Evolutionary conservation across 176 grass and related monocot species (phyloP).

Genomic region (Rhynchospora pubera): DNA sequence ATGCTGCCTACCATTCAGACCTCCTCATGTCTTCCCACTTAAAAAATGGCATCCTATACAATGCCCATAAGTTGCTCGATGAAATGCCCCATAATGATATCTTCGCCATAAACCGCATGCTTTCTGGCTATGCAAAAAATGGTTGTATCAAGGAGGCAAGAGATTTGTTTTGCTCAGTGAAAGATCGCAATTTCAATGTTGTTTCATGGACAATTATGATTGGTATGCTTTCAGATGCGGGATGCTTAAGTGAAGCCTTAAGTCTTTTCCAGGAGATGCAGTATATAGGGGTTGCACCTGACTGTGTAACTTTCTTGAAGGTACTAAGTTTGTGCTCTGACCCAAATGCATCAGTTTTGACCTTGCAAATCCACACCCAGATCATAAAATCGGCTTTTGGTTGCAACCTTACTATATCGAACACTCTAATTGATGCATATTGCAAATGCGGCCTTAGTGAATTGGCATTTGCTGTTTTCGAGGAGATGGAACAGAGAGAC

Average conservation of each 20-base stretch:
- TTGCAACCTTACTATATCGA: conserved; percentile 31
- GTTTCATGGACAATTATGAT: conserved; percentile 84
- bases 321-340: conserved; percentile 36
- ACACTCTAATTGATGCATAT: conserved; percentile 74
- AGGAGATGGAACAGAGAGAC: conserved; percentile 56
- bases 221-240: conserved; percentile 11
- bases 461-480: conserved; percentile 34
- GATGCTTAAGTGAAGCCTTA: conserved; percentile 26
- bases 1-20: conserved; percentile 34
- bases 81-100: conserved; percentile 39
- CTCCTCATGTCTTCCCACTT: conserved; percentile 17
- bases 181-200: conserved; percentile 19
- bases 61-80: conserved; percentile 47
- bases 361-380: conserved; percentile 34
- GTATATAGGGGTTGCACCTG: conserved; percentile 30
- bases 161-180: conserved; percentile 29
- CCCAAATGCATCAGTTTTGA: conserved; percentile 1
- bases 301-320: conserved; percentile 34
- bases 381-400: conserved; percentile 42
- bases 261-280: conserved; percentile 54
- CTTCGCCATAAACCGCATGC: conserved; percentile 47
- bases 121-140: conserved; percentile 37
- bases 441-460: conserved; percentile 57
- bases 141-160: conserved; percentile 30
- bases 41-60: conserved; percentile 16